Percentiles rank a stretch among this genome's conserved stretches.
phyloP scores from a whole-genome alignment of 352 stramenopile genomes.

The Pythium chondricola region DNA sequence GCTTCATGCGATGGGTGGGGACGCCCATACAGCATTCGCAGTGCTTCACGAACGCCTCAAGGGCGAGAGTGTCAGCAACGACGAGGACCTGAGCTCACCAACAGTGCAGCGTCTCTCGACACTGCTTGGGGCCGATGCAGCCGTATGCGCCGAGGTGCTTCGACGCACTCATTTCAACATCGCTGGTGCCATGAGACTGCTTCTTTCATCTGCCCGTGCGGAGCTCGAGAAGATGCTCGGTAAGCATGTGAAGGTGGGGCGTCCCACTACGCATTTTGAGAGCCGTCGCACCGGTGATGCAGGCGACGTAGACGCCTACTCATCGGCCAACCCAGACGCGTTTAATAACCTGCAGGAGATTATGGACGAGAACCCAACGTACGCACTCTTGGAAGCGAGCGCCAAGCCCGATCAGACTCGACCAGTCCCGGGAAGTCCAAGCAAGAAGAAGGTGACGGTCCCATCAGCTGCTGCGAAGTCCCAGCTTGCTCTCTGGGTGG shows the following conservation, averaged over 20 bases:
- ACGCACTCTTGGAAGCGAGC: conserved; percentile 60
- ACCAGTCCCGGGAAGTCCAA: conserved; percentile 33
- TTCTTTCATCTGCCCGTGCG: conserved; percentile 33
- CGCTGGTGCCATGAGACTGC: conserved; percentile 41
- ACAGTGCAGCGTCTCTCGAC: conserved; percentile 45
- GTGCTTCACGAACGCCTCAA: conserved; percentile 17
- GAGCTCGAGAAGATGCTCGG: conserved; percentile 25
- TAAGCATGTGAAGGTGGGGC: neutral
- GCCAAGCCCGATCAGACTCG: conserved; percentile 20
- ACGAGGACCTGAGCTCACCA: conserved; percentile 19
- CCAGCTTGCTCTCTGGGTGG: conserved; percentile 54
- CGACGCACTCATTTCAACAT: conserved; percentile 44
- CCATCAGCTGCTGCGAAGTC: conserved; percentile 18
- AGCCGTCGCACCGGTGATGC: neutral
- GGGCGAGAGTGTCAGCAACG: conserved; percentile 5
- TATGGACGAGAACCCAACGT: conserved; percentile 77
- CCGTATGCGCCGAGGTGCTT: conserved; percentile 54
- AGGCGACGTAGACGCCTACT: neutral
- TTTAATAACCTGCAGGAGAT: conserved; percentile 61
- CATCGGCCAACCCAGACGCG: conserved; percentile 5
- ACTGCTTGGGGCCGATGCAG: conserved; percentile 38
- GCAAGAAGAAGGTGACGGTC: conserved; percentile 36
- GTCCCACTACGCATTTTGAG: neutral
- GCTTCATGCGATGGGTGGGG: conserved; percentile 14
- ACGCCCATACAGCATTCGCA: conserved; percentile 15